Percentiles rank a stretch among this genome's conserved stretches.
These are phyloP conservation scores for Schizosaccharomyces lindneri DNA, from an alignment of 805 yeast genomes.

Conservation along the genomic window DNA sequence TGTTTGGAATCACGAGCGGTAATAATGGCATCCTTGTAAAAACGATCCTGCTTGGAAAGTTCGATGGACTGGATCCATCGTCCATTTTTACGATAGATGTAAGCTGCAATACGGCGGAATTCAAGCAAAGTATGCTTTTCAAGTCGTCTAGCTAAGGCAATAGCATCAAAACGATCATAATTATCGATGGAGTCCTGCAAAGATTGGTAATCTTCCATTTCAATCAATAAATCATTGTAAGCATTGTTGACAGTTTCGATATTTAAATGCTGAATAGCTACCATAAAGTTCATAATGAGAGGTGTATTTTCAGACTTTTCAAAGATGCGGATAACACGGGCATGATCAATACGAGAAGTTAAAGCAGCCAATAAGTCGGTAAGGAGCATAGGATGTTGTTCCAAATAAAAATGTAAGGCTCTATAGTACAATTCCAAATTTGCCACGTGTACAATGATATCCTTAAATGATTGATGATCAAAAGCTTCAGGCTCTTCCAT, in stretches of 20 bases:
- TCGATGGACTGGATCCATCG: constrained; percentile 78
- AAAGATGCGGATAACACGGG: constrained; percentile 75
- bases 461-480: constrained; percentile 85
- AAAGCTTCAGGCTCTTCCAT: constrained; percentile 84
- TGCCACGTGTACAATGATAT: constrained; percentile 78
- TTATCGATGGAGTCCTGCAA: constrained; percentile 68
- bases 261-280: constrained; percentile 75
- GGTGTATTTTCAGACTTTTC: constrained; percentile 90
- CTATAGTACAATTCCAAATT: constrained; percentile 91
- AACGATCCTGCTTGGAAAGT: constrained; percentile 68
- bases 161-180: constrained; percentile 72
- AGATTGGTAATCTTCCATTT: constrained; percentile 87
- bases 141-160: constrained; percentile 75
- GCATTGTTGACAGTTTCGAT: constrained; percentile 80
- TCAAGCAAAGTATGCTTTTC: constrained; percentile 78
- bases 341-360: constrained; percentile 73
- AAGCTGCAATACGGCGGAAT: constrained; percentile 90
- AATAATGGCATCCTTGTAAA: constrained; percentile 84
- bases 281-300: constrained; percentile 79
- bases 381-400: constrained; percentile 72
- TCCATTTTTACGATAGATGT: constrained; percentile 78
- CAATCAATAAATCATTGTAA: constrained; percentile 81
- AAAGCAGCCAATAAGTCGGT: constrained; percentile 66
- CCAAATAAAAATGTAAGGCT: constrained; percentile 83
- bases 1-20: constrained; percentile 70